Evolutionary conservation across 2,329 filamentous ascomycete species (phyloP), one percentile per base, ranked within the genome.

Genomic region (Plectosphaerella cucumerina): DNA sequence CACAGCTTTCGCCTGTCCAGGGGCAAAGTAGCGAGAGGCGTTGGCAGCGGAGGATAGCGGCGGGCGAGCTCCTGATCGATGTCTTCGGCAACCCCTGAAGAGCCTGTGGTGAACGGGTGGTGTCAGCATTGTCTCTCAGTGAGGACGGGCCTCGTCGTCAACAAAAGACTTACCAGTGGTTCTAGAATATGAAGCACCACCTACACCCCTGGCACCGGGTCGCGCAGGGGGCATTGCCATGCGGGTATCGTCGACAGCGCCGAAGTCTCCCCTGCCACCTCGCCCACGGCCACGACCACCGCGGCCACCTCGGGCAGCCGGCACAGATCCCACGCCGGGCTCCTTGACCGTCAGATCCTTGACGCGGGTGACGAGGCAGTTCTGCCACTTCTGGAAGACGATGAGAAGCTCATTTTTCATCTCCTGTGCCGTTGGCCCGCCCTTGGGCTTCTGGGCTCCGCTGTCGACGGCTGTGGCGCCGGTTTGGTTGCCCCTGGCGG

Each of bases 321-420:
- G 15, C 49, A 49, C 50, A 20, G n/a, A 18, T 26, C 56, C 53
- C 54, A 60, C 41, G 53, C 54, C 62, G 48, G 59, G 58, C 52
- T 79, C 75, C 48, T 71, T 75, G 54, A 81, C 74, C 41, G 78
- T 76, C 17, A 91, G 77, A 34, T 94, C 86, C 17, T 84, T 81
- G 21, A 96, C 73, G 14, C 91, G 81, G 51, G 82, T 77, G 39
- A 89, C 72, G 10, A 96, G 81, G 12, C 76, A 74, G 6, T 82
- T 77, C 60, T 89, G 82, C 93, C 93, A 97, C 56, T 90, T 86
- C 52, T 87, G 84, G 63, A 93, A 96, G 63, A 86, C 84, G 6
- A 77, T 71, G 5, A 95, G 65, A 2, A 85, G 79, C 49, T 87
- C 84, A 55, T 80, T 83, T 70, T 85, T 91, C 59, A 91, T 69